Percentiles rank a stretch among this genome's conserved stretches.
Conservation (phyloP, 495 filamentous ascomycete species). For the Sordaria brevicollis region DNA sequence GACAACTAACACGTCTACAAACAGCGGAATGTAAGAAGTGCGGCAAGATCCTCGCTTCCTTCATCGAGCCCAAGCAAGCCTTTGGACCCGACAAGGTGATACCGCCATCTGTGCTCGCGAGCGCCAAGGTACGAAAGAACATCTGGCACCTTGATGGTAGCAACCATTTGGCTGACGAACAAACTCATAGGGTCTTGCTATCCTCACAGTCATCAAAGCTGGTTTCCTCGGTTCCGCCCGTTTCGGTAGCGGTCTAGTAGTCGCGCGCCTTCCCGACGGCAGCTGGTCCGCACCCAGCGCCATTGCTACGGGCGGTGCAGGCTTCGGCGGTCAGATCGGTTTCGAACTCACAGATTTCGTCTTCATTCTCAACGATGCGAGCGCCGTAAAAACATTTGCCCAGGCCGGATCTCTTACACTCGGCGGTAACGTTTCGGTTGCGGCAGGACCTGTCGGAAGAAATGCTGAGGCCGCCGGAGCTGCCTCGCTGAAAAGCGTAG, state of each 20-base stretch:
- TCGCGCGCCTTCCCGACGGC: conserved; percentile 85
- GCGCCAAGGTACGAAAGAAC: conserved; percentile 64
- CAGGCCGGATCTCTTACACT: conserved; percentile 84
- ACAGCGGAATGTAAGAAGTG: conserved; percentile 82
- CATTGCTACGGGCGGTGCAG: conserved; percentile 81
- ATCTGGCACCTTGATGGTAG: not conserved
- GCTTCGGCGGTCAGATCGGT: conserved; percentile 93
- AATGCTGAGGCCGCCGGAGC: conserved; percentile 96
- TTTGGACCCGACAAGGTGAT: conserved; percentile 98
- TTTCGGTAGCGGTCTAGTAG: conserved; percentile 88
- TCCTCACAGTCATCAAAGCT: conserved; percentile 91
- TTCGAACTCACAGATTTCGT: conserved; percentile 98
- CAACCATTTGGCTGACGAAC: not conserved
- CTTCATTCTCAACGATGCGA: conserved; percentile 92
- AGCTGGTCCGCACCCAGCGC: conserved; percentile 91
- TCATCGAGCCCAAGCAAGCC: conserved; percentile 86
- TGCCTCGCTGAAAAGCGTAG: conserved; percentile 79
- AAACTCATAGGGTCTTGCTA: conserved; percentile 66
- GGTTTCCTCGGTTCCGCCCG: conserved; percentile 89
- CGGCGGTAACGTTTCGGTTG: conserved; percentile 93
- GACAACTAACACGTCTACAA: conserved; percentile 1
- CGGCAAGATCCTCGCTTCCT: conserved; percentile 87
- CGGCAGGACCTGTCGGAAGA: conserved; percentile 83
- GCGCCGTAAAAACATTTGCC: conserved; percentile 88
- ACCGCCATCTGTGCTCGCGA: conserved; percentile 77